Evolutionary conservation across 352 stramenopile genomes (phyloP).

Genomic region (Phytophthora meadii): DNA sequence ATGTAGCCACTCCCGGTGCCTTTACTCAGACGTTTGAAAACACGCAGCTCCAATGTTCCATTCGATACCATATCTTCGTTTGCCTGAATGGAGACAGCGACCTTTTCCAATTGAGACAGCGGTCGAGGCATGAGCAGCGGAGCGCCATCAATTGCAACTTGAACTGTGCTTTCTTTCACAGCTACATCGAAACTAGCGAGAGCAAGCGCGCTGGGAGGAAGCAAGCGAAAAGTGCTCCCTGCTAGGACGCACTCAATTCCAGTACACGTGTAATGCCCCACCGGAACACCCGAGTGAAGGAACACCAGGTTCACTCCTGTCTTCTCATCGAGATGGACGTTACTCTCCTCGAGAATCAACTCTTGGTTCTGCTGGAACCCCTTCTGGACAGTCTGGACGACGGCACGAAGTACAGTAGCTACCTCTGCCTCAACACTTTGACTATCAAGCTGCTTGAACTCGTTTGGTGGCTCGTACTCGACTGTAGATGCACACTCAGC

Average conservation of each 20-base stretch:
- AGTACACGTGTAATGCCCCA: constrained; percentile 62
- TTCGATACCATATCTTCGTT: constrained; percentile 54
- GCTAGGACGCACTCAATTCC: constrained; percentile 65
- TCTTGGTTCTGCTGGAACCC: constrained; percentile 4
- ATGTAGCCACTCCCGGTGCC: constrained; percentile 6
- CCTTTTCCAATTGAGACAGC: constrained; percentile 38
- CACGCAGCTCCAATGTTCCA: constrained; percentile 57
- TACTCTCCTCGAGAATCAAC: constrained; percentile 56
- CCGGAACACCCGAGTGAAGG: constrained; percentile 46
- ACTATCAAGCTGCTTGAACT: not conserved
- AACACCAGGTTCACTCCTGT: constrained; percentile 61
- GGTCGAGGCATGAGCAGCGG: constrained; percentile 56
- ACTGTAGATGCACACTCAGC: not conserved
- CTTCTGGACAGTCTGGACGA: not conserved
- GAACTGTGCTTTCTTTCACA: constrained; percentile 59
- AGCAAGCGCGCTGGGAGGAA: constrained; percentile 38
- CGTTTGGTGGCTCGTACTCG: not conserved
- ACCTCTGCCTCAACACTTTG: constrained; percentile 4
- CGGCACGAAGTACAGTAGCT: not conserved
- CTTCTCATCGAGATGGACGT: constrained; percentile 70
- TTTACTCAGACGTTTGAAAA: constrained; percentile 24
- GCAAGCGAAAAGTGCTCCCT: constrained; percentile 58
- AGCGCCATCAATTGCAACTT: constrained; percentile 52
- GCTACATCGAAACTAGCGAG: constrained; percentile 57
- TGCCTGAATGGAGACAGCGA: constrained; percentile 52